Conservation (phyloP, 2,329 filamentous ascomycete genomes). For the Xylaria sp. region DNA sequence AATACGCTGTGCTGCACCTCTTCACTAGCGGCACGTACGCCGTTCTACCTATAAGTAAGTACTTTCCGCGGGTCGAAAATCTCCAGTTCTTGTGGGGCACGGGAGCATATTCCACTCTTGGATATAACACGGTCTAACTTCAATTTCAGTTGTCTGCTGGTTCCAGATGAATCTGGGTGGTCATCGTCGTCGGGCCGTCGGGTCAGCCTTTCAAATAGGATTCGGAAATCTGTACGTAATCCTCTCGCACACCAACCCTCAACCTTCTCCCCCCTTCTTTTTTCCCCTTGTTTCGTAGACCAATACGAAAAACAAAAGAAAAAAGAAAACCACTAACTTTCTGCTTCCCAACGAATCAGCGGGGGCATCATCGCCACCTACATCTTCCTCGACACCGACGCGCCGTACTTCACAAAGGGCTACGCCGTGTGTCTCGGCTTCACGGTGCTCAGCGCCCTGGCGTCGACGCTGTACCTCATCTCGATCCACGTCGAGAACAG, state of each 20-base stretch:
- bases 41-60: slow-evolving; percentile 79
- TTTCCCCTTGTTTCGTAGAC: no score
- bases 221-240: slow-evolving; percentile 73
- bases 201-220: slow-evolving; percentile 80
- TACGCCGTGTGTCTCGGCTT: slow-evolving; percentile 84
- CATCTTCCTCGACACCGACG: slow-evolving; percentile 73
- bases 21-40: slow-evolving; percentile 83
- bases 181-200: slow-evolving; percentile 75
- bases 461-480: slow-evolving; percentile 69
- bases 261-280: no score
- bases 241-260: not conserved
- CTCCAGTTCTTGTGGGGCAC: no score
- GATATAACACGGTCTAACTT: not conserved
- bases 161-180: slow-evolving; percentile 83
- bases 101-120: no score
- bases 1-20: slow-evolving; percentile 86
- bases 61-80: no score
- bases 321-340: slow-evolving; percentile 19
- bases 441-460: slow-evolving; percentile 71
- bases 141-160: slow-evolving; percentile 72
- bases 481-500: slow-evolving; percentile 71
- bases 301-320: not conserved
- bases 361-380: slow-evolving; percentile 83
- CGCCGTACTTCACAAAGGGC: slow-evolving; percentile 75
- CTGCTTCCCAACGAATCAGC: slow-evolving; percentile 4